Evolutionary conservation across 2,329 filamentous ascomycete genomes (phyloP), one percentile per base, ranked within the genome.

Genomic region (Fusarium mangiferae): DNA sequence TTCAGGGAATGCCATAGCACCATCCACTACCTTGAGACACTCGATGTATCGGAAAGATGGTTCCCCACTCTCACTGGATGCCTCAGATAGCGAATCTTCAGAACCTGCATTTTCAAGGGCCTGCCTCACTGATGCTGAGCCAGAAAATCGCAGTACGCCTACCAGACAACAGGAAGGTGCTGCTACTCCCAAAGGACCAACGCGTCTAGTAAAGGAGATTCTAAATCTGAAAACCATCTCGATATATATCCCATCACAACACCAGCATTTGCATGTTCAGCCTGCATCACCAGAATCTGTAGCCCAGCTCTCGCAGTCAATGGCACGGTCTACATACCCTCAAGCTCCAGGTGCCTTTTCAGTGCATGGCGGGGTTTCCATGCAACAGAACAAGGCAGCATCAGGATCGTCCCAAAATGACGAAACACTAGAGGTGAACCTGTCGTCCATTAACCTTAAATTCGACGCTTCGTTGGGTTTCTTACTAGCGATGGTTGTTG

Each of bases 331-430:
- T 4, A 70, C 83, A 17, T 84, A 84, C n/a, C 85, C 86, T 1
- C 85, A 90, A 75, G 78, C 91, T 7, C 90, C 90, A 4, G 91
- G 90, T 2, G 86, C 90, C 6, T 92, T 92, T 78, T 92, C 90
- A 0, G 81, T 89, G 5, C 81, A 87, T 46, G 74, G 72, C 6
- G 62, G 72, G 15, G 12, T 69, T 24, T 60, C 77, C 28, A 51
- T 62, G 24, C 51, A 45, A 28, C 46, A 69, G 42, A 38, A 46
- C 42, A 70, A 68, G 48, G 35, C 44, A 28, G 33, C 68, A 41
- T 9, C 44, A 42, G 20, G 48, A 30, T 48, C 41, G 24, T 24
- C 54, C 11, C 63, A 60, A 5, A 42, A 56, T 4, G 79, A 81
- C n/a, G 60, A 77, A 56, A 66, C 66, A 22, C 72, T 90, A 3